Conservation (phyloP, 176 grass and related monocot genomes). For the Oropetium thomaeum region DNA sequence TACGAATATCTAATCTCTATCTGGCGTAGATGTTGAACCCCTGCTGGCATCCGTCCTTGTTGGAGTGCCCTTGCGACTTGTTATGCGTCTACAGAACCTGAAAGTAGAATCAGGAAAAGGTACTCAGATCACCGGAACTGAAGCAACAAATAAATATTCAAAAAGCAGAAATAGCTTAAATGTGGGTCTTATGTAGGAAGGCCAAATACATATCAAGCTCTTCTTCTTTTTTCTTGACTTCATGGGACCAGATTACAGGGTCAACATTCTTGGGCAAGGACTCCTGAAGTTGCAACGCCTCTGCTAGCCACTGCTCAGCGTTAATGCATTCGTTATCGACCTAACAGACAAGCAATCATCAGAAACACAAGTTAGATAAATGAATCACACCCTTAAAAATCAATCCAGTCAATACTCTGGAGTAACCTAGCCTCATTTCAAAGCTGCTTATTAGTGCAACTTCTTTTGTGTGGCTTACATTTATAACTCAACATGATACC, state of each 20-base stretch:
- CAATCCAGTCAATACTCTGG: neutral
- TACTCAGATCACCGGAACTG: constrained; percentile 23
- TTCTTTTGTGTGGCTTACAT: neutral
- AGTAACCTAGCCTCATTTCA: neutral
- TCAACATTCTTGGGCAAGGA: constrained; percentile 76
- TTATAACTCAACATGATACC: neutral
- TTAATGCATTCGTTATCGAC: constrained; percentile 67
- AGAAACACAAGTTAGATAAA: neutral
- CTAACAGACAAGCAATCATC: constrained; percentile 36
- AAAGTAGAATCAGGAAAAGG: constrained; percentile 24
- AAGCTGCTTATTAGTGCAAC: neutral
- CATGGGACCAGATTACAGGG: constrained; percentile 79
- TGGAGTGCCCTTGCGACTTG: constrained; percentile 40
- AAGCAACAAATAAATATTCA: constrained; percentile 19
- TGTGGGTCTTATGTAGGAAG: constrained; percentile 15
- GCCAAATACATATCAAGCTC: constrained; percentile 65
- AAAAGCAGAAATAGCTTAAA: neutral
- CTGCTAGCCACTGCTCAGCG: constrained; percentile 81
- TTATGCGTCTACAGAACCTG: constrained; percentile 72
- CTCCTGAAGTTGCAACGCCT: constrained; percentile 65
- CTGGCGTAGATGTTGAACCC: constrained; percentile 39
- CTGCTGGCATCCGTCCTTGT: constrained; percentile 49
- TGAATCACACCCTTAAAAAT: neutral
- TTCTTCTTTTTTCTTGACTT: constrained; percentile 65
- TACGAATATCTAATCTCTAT: constrained; percentile 44